These are phyloP conservation scores for Corymbia citriodora DNA, from an alignment of 441 rosid genomes.

Conservation along the genomic window DNA sequence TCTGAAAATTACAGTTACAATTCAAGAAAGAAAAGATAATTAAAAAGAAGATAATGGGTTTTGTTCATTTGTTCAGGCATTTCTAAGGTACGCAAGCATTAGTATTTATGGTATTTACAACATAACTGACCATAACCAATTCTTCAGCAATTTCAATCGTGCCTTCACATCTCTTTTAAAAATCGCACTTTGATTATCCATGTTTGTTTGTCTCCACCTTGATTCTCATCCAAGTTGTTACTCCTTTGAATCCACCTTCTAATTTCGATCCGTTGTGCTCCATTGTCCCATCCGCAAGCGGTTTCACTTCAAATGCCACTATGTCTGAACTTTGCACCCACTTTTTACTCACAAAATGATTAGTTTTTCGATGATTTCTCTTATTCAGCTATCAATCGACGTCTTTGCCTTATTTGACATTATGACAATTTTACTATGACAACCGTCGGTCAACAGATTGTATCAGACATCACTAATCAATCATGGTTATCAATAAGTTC, in stretches of 20 bases:
- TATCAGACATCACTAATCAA: rapidly evolving
- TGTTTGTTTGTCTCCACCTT: not conserved
- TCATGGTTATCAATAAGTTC: not conserved
- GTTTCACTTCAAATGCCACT: not conserved
- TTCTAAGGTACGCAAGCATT: not conserved
- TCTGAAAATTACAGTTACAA: too few relatives aligned
- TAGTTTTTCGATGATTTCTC: not conserved
- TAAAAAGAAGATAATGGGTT: too few relatives aligned
- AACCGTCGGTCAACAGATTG: not conserved
- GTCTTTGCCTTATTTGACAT: not conserved
- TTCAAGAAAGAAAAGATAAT: not conserved
- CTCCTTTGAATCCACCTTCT: not conserved
- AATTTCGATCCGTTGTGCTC: not conserved
- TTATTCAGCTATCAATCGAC: not conserved
- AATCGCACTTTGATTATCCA: not conserved
- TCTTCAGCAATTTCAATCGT: not conserved
- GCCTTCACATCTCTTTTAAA: not conserved
- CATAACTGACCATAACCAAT: not conserved
- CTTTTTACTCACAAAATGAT: not conserved
- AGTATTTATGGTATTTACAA: not conserved
- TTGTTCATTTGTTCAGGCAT: too few relatives aligned
- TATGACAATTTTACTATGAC: not conserved
- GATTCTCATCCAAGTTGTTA: not conserved
- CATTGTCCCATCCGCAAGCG: not conserved
- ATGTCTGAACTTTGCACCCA: not conserved